Conservation (phyloP, 2,329 filamentous ascomycete genomes). For the Apiospora aurea region DNA sequence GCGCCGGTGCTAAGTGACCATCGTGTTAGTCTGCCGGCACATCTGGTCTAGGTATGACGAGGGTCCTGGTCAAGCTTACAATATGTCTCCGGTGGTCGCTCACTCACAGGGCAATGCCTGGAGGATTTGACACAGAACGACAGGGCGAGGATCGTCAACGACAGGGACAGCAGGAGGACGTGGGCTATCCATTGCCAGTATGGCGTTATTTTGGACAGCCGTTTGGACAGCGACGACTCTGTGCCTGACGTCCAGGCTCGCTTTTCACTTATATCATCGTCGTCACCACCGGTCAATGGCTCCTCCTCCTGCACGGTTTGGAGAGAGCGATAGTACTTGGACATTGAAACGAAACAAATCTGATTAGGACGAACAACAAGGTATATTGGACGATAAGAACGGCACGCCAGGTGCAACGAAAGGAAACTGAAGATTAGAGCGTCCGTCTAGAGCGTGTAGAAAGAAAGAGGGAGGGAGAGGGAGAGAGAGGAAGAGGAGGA, state of each 20-base stretch:
- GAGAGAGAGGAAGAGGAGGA: not conserved
- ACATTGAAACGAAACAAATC: slow-evolving; percentile 37
- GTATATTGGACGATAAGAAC: slow-evolving; percentile 17
- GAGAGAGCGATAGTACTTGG: slow-evolving; percentile 45
- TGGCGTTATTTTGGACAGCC: slow-evolving; percentile 34
- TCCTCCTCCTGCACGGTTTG: slow-evolving; percentile 47
- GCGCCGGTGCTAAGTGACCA: slow-evolving; percentile 52
- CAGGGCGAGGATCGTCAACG: slow-evolving; percentile 48
- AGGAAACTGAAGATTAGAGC: slow-evolving; percentile 23
- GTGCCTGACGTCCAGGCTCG: slow-evolving; percentile 31
- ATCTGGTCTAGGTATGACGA: not conserved
- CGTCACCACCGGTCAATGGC: slow-evolving; percentile 39
- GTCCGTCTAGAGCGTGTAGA: slow-evolving; percentile 14
- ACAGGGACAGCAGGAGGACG: slow-evolving; percentile 47
- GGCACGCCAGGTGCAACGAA: slow-evolving; percentile 41
- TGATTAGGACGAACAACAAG: slow-evolving; percentile 25
- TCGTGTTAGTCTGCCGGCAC: not conserved
- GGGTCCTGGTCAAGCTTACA: slow-evolving; percentile 46
- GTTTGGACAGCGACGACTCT: slow-evolving; percentile 29
- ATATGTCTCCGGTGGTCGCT: slow-evolving; percentile 32
- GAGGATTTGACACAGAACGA: slow-evolving; percentile 48
- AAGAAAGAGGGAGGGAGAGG: no score
- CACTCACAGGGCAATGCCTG: slow-evolving; percentile 29
- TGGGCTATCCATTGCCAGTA: slow-evolving; percentile 51
- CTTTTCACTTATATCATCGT: slow-evolving; percentile 35